Evolutionary conservation across 306 rosid genomes (phyloP).

Genomic region (Hylodesmum podocarpum): DNA sequence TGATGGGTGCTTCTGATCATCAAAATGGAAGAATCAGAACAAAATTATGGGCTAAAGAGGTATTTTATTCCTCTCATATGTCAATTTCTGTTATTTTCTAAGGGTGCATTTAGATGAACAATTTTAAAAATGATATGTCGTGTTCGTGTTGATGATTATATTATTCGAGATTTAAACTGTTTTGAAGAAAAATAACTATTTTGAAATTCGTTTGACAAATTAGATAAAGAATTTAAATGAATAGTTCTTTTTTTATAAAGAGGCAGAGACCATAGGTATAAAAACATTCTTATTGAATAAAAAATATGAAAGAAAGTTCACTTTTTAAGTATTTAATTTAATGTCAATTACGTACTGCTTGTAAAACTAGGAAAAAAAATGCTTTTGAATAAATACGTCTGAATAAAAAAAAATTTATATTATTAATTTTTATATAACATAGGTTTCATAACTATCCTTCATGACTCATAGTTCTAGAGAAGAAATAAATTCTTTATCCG

Average conservation of each 20-base stretch:
- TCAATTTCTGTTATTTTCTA: not conserved
- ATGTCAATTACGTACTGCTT: too few relatives aligned
- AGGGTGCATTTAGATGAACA: not conserved
- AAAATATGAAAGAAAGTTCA: too few relatives aligned
- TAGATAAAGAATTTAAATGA: too few relatives aligned
- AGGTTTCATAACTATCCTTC: not conserved
- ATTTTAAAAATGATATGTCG: not conserved
- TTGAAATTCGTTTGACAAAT: not conserved
- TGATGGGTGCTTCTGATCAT: not conserved
- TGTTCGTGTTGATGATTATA: not conserved
- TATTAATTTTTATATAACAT: too few relatives aligned
- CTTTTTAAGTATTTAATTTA: too few relatives aligned
- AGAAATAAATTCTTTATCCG: too few relatives aligned
- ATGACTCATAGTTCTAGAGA: not conserved
- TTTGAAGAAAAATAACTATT: not conserved
- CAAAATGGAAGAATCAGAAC: not conserved
- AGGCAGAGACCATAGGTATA: too few relatives aligned
- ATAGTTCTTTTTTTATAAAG: too few relatives aligned
- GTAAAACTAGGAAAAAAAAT: too few relatives aligned
- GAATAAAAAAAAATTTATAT: too few relatives aligned
- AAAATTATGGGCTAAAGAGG: not conserved
- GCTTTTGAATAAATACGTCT: too few relatives aligned
- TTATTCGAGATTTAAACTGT: not conserved
- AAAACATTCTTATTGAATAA: too few relatives aligned
- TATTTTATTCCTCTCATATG: not conserved